Conservation (phyloP, 352 stramenopile species). For the Globisporangium parvum region DNA sequence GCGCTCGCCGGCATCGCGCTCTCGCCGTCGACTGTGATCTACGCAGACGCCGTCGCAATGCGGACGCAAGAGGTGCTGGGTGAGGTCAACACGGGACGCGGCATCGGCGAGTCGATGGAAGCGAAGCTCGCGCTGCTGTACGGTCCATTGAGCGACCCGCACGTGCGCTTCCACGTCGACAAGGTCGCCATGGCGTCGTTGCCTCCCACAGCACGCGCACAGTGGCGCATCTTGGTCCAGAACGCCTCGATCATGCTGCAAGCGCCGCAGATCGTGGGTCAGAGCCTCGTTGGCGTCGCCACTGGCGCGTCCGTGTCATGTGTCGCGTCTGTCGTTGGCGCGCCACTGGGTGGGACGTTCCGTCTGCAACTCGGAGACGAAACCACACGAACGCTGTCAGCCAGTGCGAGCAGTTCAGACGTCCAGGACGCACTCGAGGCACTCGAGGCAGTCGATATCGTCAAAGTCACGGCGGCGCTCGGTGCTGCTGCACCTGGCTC, state of each 20-base stretch:
- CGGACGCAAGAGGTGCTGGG: conserved; percentile 20
- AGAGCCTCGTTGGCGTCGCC: conserved; percentile 4
- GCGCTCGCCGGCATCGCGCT: neutral
- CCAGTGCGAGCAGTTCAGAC: conserved; percentile 9
- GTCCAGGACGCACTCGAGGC: conserved; percentile 31
- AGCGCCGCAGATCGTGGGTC: conserved; percentile 1
- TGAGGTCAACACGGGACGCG: conserved; percentile 18
- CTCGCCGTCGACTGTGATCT: conserved; percentile 4
- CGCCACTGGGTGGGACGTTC: conserved; percentile 22
- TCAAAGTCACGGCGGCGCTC: conserved; percentile 10
- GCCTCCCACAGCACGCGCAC: neutral
- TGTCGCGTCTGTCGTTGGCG: conserved; percentile 1
- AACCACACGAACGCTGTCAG: conserved; percentile 6
- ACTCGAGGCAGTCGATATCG: conserved; percentile 17
- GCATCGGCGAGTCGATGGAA: conserved; percentile 26
- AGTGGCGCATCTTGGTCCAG: conserved; percentile 12
- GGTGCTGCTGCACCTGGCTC: neutral
- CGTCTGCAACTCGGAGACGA: conserved; percentile 19
- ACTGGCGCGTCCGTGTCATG: neutral
- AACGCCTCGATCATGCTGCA: conserved; percentile 5
- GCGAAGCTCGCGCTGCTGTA: conserved; percentile 17
- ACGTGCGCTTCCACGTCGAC: conserved; percentile 18
- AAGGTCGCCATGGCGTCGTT: neutral
- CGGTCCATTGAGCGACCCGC: neutral
- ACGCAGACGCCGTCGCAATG: conserved; percentile 27